Evolutionary conservation across 768 basidiomycete genomes (phyloP).

Genomic region (Boletellus emodensis): DNA sequence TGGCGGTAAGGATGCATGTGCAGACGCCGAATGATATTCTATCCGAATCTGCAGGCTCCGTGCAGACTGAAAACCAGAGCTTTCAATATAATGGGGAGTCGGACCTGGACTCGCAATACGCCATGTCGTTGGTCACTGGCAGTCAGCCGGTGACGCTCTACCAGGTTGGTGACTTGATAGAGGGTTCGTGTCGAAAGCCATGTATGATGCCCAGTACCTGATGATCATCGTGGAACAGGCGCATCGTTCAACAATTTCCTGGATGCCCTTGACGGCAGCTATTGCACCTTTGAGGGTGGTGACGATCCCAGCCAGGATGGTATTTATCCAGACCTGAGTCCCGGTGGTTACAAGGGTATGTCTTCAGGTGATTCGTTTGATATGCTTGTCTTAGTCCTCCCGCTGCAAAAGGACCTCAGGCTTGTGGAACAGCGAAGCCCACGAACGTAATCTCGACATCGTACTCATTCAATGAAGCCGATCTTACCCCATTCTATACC

Average conservation of each 20-base stretch:
- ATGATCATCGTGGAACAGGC: conserved; percentile 2
- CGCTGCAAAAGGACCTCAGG: conserved; percentile 23
- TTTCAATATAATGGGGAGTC: conserved; percentile 28
- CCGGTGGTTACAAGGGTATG: conserved; percentile 22
- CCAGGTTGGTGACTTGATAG: conserved; percentile 29
- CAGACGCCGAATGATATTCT: not conserved
- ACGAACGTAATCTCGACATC: conserved; percentile 42
- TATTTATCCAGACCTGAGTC: conserved; percentile 22
- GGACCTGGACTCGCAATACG: conserved; percentile 31
- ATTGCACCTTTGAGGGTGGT: conserved; percentile 34
- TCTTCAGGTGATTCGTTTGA: too few species aligned
- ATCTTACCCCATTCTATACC: conserved; percentile 34
- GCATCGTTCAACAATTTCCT: conserved; percentile 35
- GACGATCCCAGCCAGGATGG: conserved; percentile 29
- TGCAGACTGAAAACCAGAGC: conserved; percentile 18
- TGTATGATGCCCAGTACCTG: not conserved
- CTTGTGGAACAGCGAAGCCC: conserved; percentile 34
- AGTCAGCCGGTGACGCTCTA: conserved; percentile 30
- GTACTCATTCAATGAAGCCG: conserved; percentile 37
- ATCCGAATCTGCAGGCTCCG: conserved; percentile 17
- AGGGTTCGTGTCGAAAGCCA: conserved; percentile 11
- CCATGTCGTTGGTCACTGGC: conserved; percentile 30
- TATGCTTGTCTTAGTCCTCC: too few species aligned
- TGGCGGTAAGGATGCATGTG: conserved; percentile 27
- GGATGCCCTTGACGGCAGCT: conserved; percentile 33